phyloP scores from a whole-genome alignment of 495 filamentous ascomycete species.

The Ramalina intermedia region DNA sequence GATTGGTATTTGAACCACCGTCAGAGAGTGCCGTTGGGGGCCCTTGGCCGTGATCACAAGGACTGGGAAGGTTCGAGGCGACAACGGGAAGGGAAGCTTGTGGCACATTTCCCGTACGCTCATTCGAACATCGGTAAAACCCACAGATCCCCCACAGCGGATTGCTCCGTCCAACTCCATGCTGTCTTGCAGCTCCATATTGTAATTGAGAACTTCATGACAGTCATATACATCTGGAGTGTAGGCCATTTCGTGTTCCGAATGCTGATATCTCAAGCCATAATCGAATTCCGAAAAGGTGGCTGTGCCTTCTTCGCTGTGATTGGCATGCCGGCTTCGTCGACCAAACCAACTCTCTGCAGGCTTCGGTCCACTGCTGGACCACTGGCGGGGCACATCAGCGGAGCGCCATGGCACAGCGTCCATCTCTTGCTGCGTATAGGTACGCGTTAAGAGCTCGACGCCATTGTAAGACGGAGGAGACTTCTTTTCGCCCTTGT shows the following conservation, averaged over 20 bases:
- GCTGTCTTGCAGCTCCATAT: slow-evolving; percentile 1
- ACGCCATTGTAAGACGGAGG: slow-evolving; percentile 31
- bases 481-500: slow-evolving; percentile 28
- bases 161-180: neutral
- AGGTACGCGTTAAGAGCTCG: slow-evolving; percentile 28
- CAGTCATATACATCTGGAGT: slow-evolving; percentile 37
- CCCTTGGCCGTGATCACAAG: slow-evolving; percentile 16
- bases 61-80: slow-evolving; percentile 15
- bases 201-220: slow-evolving; percentile 13
- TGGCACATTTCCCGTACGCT: slow-evolving; percentile 19
- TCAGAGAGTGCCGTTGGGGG: slow-evolving; percentile 7
- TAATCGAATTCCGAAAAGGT: slow-evolving; percentile 49
- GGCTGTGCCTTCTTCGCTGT: slow-evolving; percentile 39
- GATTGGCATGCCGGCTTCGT: slow-evolving; percentile 45
- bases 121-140: neutral
- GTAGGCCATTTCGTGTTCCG: slow-evolving; percentile 53
- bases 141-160: neutral
- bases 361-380: slow-evolving; percentile 8
- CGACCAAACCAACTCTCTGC: slow-evolving; percentile 57
- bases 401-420: slow-evolving; percentile 9
- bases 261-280: slow-evolving; percentile 47
- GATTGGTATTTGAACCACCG: slow-evolving; percentile 19
- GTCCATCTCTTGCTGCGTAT: slow-evolving; percentile 22
- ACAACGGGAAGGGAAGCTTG: slow-evolving; percentile 14
- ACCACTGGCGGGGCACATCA: slow-evolving; percentile 9